A percentile compares a stretch with the other conserved stretches of the same genome.
Evolutionary conservation across 345 rosid species (phyloP).

Genomic region (Lenwebbia sp.): DNA sequence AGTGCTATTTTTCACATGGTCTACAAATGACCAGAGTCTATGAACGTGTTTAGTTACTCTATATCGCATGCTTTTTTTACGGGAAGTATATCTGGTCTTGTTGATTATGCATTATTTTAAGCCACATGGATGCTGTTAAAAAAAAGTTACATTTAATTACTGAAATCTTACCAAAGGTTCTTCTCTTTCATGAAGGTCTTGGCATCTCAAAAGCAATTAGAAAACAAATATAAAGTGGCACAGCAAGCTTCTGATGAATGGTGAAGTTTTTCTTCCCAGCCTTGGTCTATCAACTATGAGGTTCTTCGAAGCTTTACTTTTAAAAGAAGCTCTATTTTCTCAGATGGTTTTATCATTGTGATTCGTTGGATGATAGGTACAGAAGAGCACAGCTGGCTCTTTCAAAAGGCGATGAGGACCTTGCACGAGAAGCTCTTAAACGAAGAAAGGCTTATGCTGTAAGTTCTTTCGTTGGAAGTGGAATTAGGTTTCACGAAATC

Average conservation of each 20-base stretch:
- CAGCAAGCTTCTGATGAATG: constrained; percentile 67
- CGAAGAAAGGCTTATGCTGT: constrained; percentile 60
- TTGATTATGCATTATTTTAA: not conserved
- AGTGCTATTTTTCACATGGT: not conserved
- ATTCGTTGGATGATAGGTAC: constrained; percentile 33
- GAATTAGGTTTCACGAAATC: not conserved
- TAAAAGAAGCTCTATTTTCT: not conserved
- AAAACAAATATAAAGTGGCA: constrained; percentile 59
- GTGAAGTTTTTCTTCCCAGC: constrained; percentile 14
- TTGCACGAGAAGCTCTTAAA: constrained; percentile 78
- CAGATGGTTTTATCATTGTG: not conserved
- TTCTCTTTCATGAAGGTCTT: constrained; percentile 36
- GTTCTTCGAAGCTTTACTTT: not conserved
- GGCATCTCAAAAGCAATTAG: constrained; percentile 70
- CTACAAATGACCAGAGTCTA: not conserved
- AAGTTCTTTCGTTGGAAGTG: constrained; percentile 9
- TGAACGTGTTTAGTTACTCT: not conserved
- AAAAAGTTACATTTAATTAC: not conserved
- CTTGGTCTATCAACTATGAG: not conserved
- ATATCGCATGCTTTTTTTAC: not conserved
- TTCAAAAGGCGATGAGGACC: constrained; percentile 66
- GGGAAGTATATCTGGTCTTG: not conserved
- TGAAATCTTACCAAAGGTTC: not conserved
- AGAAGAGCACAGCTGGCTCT: constrained; percentile 72
- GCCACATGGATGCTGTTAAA: not conserved